Base-by-base conservation (phyloP, 1,139 yeast genomes). In the Hemisphaericaspora xylanilytica region DNA sequence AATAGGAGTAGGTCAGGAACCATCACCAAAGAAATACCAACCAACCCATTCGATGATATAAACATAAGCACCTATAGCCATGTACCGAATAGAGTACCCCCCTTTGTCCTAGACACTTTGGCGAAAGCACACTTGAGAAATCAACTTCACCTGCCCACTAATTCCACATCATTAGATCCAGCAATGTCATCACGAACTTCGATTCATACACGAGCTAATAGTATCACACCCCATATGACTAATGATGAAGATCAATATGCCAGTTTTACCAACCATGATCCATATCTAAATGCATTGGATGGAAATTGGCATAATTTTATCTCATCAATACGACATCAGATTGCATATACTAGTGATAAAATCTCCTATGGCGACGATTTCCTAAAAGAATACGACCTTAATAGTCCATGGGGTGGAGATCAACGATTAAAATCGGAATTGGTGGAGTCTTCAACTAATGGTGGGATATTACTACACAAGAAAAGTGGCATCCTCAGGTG, bases 331-430 rank as follows among this genome's bases (percentile, higher is more conserved):
- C 55, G 62, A 35, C 63, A 65, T 38, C 75, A 74, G 3, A 53
- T 57, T 4, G 51, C 69, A 9, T 70, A 67, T 44, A 57, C 71
- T 3, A 46, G 52, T 17, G 71, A 62, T 32, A 44, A 51, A 25
- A 44, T 61, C 11, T 48, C 45, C 8, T 49, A 53, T 35, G 67
- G 67, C 34, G 51, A 49, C 8, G 49, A 50, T 24, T 48, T 50
- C 25, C 47, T 50, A 20, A 44, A 50, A 30, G 59, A 53, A 11
- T 53, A 57, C 45, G 51, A 57, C 34, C 50, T 67, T 21, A 53
- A 56, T 16, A 77, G 75, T 1, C 58, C 70, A 11, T 85, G 92
- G 92, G 82, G 82, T 27, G 94, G 92, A 21, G 87, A 75, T 44
- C 78, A 75, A 41, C 59, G 89, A 45, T 65, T 85, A 43, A 71